Evolutionary conservation across 495 filamentous ascomycete genomes (phyloP).

Genomic region (Penicillium maclennaniae): DNA sequence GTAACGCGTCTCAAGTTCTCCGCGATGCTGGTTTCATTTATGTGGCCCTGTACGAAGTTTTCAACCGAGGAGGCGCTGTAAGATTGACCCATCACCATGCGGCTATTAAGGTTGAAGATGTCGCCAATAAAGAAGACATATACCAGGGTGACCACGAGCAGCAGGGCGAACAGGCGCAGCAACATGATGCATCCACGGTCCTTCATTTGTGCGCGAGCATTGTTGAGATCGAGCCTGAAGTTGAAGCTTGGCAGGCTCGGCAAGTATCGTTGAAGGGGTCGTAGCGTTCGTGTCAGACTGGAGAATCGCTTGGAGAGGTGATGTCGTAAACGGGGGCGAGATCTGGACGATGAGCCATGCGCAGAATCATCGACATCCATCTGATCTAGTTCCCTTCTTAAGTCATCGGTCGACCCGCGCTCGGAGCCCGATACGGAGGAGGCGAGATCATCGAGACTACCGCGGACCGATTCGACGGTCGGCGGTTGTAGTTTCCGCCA

Average conservation of each 20-base stretch:
- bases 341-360: constrained; percentile 33
- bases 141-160: constrained; percentile 68
- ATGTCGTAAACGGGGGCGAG: constrained; percentile 37
- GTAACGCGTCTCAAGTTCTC: constrained; percentile 70
- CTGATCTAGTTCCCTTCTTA: constrained; percentile 80
- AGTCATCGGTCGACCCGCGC: constrained; percentile 51
- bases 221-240: constrained; percentile 32
- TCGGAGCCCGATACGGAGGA: constrained; percentile 40
- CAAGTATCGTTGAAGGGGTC: constrained; percentile 51
- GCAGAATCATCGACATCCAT: constrained; percentile 80
- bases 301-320: constrained; percentile 55
- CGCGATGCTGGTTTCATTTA: constrained; percentile 65
- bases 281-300: constrained; percentile 48
- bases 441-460: constrained; percentile 55
- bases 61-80: constrained; percentile 58
- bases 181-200: constrained; percentile 55
- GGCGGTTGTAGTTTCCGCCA: constrained; percentile 61
- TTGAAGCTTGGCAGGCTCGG: constrained; percentile 41
- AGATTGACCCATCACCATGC: constrained; percentile 39
- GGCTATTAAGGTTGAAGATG: constrained; percentile 56
- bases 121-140: constrained; percentile 84
- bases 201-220: constrained; percentile 26
- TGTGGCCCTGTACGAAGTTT: constrained; percentile 64
- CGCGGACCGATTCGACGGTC: constrained; percentile 67
- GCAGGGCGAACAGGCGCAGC: constrained; percentile 66